A percentile compares a stretch with the other conserved stretches of the same genome.
These are phyloP conservation scores for Apodospora peruviana DNA, from an alignment of 495 filamentous ascomycete species.

Conservation along the genomic window DNA sequence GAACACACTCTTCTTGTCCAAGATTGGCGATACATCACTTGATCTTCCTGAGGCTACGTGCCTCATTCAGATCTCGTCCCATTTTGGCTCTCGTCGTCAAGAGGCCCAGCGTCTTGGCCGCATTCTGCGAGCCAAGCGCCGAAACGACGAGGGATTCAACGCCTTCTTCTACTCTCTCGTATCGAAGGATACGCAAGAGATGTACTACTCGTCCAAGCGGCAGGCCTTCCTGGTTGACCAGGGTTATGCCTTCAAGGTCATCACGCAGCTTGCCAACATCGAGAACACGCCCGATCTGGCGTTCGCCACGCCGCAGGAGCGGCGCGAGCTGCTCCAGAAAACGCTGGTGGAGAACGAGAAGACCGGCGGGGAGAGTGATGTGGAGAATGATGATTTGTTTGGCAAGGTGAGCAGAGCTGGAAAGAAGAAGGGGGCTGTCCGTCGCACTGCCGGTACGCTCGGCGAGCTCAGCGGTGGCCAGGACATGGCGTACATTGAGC, in stretches of 20 bases:
- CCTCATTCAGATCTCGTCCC: conserved; percentile 96
- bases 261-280: conserved; percentile 90
- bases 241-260: conserved; percentile 98
- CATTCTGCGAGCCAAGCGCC: conserved; percentile 90
- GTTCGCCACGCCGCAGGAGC: conserved; percentile 73
- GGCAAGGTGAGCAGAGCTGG: conserved; percentile 37
- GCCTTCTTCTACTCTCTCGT: conserved; percentile 99
- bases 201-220: conserved; percentile 96
- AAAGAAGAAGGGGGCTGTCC: conserved; percentile 53
- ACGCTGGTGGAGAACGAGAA: conserved; percentile 90
- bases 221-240: conserved; percentile 98
- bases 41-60: conserved; percentile 96
- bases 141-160: conserved; percentile 99
- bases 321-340: conserved; percentile 80
- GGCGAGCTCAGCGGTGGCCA: conserved; percentile 83
- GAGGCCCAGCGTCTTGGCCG: conserved; percentile 93
- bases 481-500: conserved; percentile 94
- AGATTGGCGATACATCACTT: conserved; percentile 96
- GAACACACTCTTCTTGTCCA: conserved; percentile 95
- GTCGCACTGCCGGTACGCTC: conserved; percentile 76
- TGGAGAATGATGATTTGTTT: conserved; percentile 81
- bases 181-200: conserved; percentile 94
- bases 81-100: conserved; percentile 96
- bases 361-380: conserved; percentile 68
- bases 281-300: conserved; percentile 76